Base-by-base conservation (phyloP, 1,284 basidiomycete species). In the Ceratobasidium sp. region DNA sequence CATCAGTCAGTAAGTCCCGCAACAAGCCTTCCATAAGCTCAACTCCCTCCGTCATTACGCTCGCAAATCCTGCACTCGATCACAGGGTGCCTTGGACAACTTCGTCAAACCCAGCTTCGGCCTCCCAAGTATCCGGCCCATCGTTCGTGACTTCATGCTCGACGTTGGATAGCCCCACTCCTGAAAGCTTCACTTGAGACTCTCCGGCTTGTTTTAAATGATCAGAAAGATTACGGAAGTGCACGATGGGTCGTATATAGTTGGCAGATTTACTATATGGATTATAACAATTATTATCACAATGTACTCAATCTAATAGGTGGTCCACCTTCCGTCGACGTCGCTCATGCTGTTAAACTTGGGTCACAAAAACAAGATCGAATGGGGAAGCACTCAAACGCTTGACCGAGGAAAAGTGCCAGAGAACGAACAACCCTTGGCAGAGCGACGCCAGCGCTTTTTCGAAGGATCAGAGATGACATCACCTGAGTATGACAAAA, bases 291-390 rank as follows among this genome's bases (percentile, higher is more conserved):
- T 18, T 23, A 34, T 5, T 32, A 34, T 52, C 30, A 10, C 8
- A n/a, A n/a, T 6, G 6, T n/a, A 6, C 32, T 16, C 4, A 26
- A 32, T n/a, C n/a, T n/a, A n/a, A n/a, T n/a, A 46, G 32, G 4
- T 18, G 2, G 32, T 2, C 12, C 48, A 50, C 32, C 39, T 53
- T 57, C 64, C 26, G 32, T 0, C 1, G 4, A 59, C n/a, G 70
- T 10, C 39, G 12, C 10, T 61, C 26, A 39, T 72, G 71, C 41
- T 74, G 73, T 23, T 61, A 28, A 18, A 74, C 53, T 18, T 72
- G 43, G 1, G 71, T 79, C 79, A 81, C 79, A 36, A 78, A 72
- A 3, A 80, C 73, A 12, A 82, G 72, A 41, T 41, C 10, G 57
- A 30, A 43, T 59, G 57, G 3, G 57, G 36, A 2, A 43, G 12